phyloP scores from a whole-genome alignment of 2,329 filamentous ascomycete genomes.

The Pseudogymnoascus sp. region DNA sequence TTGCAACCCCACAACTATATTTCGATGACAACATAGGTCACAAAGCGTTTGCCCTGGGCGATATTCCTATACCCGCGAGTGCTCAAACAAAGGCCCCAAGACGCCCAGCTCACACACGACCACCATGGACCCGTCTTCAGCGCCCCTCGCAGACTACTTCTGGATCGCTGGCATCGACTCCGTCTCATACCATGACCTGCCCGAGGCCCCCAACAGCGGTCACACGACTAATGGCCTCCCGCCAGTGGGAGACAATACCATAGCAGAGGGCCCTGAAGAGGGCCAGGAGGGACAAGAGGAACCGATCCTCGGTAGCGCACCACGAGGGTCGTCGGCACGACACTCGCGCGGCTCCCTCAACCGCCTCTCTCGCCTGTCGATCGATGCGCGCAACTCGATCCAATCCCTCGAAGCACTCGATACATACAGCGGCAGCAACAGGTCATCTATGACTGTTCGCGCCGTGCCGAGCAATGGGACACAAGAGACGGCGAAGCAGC shows the following conservation, averaged over 20 bases:
- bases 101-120: neutral
- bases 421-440: slow-evolving; percentile 46
- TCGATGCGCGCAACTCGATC: slow-evolving; percentile 44
- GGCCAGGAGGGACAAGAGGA: slow-evolving; percentile 37
- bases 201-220: slow-evolving; percentile 29
- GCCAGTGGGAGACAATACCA: slow-evolving; percentile 44
- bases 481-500: slow-evolving; percentile 13
- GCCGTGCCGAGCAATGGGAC: slow-evolving; percentile 28
- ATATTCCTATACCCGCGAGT: neutral
- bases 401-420: slow-evolving; percentile 51
- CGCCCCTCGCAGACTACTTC: slow-evolving; percentile 65
- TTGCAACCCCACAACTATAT: slow-evolving; percentile 6
- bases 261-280: slow-evolving; percentile 48
- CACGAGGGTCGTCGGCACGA: slow-evolving; percentile 32
- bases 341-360: slow-evolving; percentile 54
- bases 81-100: neutral
- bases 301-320: slow-evolving; percentile 16
- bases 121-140: slow-evolving; percentile 39
- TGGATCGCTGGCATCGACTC: slow-evolving; percentile 67
- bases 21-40: slow-evolving; percentile 9
- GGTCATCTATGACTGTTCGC: slow-evolving; percentile 58
- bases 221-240: slow-evolving; percentile 20
- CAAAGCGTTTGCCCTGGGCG: neutral
- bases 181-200: slow-evolving; percentile 49
- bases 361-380: slow-evolving; percentile 46